These are phyloP conservation scores for Trichosporon inkin DNA, from an alignment of 1,284 basidiomycete species.

Conservation along the genomic window DNA sequence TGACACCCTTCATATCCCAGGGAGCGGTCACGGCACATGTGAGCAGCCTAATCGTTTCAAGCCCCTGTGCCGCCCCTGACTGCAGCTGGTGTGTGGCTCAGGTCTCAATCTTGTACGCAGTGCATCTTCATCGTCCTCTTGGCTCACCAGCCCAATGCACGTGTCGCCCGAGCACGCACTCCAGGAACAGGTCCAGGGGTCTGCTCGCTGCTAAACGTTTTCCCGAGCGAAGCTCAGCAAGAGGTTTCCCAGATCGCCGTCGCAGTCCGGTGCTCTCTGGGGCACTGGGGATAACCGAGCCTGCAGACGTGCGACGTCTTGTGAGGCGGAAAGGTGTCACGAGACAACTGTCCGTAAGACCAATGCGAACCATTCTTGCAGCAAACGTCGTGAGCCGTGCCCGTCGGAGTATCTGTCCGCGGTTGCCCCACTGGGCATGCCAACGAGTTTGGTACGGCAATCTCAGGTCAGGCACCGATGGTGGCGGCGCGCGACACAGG, in stretches of 20 bases:
- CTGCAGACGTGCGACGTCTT: not conserved
- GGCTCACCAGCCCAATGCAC: too few relatives aligned
- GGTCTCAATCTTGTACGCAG: not conserved
- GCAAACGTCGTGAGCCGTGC: too few relatives aligned
- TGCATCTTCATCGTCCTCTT: not conserved
- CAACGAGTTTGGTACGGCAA: too few relatives aligned
- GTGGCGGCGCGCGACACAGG: too few relatives aligned
- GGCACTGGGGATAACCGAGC: not conserved
- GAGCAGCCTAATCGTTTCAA: slow-evolving; percentile 4
- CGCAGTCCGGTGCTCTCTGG: slow-evolving; percentile 2
- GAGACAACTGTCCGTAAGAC: not conserved
- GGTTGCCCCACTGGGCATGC: too few relatives aligned
- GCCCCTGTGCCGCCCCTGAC: not conserved
- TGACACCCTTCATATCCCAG: not conserved
- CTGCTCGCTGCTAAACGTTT: too few relatives aligned
- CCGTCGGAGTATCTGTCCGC: too few relatives aligned
- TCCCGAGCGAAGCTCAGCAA: too few relatives aligned
- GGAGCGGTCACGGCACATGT: not conserved
- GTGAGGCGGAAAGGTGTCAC: not conserved
- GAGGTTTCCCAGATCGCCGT: not conserved
- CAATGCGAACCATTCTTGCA: too few relatives aligned
- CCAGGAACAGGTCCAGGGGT: too few relatives aligned
- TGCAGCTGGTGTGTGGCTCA: not conserved
- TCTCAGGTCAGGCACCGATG: too few relatives aligned
- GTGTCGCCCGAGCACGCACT: too few relatives aligned